Evolutionary conservation across 2,329 filamentous ascomycete species (phyloP), one percentile per base, ranked within the genome.

Genomic region (Calonectria honghensis): DNA sequence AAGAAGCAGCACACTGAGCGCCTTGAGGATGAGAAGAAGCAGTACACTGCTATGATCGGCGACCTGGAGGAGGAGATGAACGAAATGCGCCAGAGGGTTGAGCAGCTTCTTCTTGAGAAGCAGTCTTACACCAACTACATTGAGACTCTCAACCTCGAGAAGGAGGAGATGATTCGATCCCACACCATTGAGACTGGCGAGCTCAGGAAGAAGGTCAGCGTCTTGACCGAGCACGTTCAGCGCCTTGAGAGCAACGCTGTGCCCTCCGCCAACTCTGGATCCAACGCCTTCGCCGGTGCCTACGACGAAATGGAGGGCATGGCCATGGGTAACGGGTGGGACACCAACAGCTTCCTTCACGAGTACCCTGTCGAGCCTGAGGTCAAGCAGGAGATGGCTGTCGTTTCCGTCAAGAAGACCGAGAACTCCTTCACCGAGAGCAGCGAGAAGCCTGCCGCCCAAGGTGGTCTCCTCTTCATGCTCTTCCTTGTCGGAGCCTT

Each of bases 1-100:
- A 99, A 98, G 91, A 98, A 98, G 91, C 94, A 95, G 87, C 96
- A 98, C 87, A 98, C 97, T 41, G 97, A 98, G 87, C 93, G 97
- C 81, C 92, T 98, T 59, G 97, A 98, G 85, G 94, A 97, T 85
- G 96, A 98, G 88, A 98, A 98, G 90, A 98, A 98, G 89, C 92
- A 94, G 73, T 97, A 92, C 88, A 94, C 93, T 71, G 91, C 91
- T 80, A 88, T 94, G 83, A 94, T 98, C 83, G 91, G 88, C 79
- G 91, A 93, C 70, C 90, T 98, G 82, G 95, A 98, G 83, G 94
- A 97, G 73, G 93, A 95, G 79, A 88, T 98, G 78, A 88, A 88
- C 68, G 90, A 91, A 73, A 89, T 96, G 81, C 92, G 93, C 80
- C 84, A 92, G 59, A 92, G 94, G 82, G 88, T 95, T 85, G 90